phyloP scores from a whole-genome alignment of 306 rosid genomes.

The Quillaja saponaria region DNA sequence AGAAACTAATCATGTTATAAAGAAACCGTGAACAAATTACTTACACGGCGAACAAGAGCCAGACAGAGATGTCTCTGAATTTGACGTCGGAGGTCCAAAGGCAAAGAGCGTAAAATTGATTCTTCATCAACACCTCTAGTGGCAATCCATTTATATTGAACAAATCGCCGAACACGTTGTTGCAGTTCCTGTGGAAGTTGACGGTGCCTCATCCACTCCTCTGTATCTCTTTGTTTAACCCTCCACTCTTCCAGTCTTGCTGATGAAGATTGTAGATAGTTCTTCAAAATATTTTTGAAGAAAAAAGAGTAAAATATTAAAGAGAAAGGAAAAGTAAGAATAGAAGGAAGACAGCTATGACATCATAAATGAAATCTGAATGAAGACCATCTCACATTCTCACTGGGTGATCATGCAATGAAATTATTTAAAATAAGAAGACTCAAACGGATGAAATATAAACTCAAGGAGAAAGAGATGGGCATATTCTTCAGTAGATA shows the following conservation, averaged over 20 bases:
- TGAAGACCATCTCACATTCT: too few species aligned
- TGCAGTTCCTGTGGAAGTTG: slow-evolving; percentile 77
- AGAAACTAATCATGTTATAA: background rate
- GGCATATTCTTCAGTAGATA: too few species aligned
- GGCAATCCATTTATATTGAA: slow-evolving; percentile 88
- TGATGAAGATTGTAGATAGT: slow-evolving; percentile 75
- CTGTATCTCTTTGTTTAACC: slow-evolving; percentile 75
- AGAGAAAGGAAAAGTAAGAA: background rate
- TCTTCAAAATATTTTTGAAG: slow-evolving; percentile 35
- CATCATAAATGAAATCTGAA: too few species aligned
- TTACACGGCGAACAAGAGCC: slow-evolving; percentile 77
- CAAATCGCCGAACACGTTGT: slow-evolving; percentile 75
- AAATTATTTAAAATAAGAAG: too few species aligned
- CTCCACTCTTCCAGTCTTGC: slow-evolving; percentile 94
- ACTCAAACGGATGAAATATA: too few species aligned
- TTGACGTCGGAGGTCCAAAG: slow-evolving; percentile 77
- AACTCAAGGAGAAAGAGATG: too few species aligned
- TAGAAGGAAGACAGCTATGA: too few species aligned
- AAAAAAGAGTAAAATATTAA: background rate
- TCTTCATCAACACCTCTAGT: slow-evolving; percentile 92
- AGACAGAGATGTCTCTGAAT: slow-evolving; percentile 89
- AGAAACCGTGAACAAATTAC: slow-evolving; percentile 12
- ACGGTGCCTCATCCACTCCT: slow-evolving; percentile 97
- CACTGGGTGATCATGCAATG: too few species aligned
- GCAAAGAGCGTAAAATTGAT: slow-evolving; percentile 65